Percentiles rank a stretch among this genome's conserved stretches.
phyloP scores from a whole-genome alignment of 768 basidiomycete genomes.

The Hypsizygus marmoreus region DNA sequence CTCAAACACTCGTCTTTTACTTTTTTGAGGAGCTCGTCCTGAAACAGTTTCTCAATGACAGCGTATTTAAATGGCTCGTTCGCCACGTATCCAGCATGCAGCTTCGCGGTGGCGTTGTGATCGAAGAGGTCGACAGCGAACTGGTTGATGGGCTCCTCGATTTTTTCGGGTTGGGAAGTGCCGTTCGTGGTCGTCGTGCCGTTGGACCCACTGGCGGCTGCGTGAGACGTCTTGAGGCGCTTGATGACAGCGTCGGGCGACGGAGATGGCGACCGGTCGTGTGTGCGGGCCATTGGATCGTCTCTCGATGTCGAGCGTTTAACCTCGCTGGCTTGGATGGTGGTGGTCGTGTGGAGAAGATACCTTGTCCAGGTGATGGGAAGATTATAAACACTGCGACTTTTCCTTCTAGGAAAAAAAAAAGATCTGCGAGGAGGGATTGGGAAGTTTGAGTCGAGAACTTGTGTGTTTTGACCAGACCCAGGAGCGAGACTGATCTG shows the following conservation, averaged over 20 bases:
- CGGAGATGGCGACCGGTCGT: constrained; percentile 29
- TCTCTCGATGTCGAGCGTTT: no score
- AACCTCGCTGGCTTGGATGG: not conserved
- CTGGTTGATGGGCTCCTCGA: constrained; percentile 33
- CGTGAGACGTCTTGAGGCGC: constrained; percentile 30
- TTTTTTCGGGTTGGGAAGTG: not conserved
- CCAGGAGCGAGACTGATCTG: constrained; percentile 7
- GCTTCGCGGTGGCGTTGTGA: constrained; percentile 51
- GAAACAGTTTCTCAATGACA: constrained; percentile 79
- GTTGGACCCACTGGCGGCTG: constrained; percentile 11
- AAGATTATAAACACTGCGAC: constrained; percentile 10
- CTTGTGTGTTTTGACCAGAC: constrained; percentile 7
- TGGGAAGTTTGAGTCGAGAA: constrained; percentile 4
- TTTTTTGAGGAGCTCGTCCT: constrained; percentile 74
- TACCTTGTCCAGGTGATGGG: no score
- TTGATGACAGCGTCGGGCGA: constrained; percentile 25
- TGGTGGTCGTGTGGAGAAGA: not conserved
- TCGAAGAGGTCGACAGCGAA: constrained; percentile 63
- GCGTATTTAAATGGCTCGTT: constrained; percentile 82
- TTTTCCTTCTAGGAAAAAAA: constrained; percentile 1
- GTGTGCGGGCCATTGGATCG: constrained; percentile 35
- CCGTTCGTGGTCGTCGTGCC: constrained; percentile 6
- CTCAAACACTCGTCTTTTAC: constrained; percentile 84
- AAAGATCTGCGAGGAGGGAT: not conserved
- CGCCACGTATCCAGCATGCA: constrained; percentile 56